Evolutionary conservation across 306 rosid species (phyloP).

Genomic region (Lagenaria siceraria): DNA sequence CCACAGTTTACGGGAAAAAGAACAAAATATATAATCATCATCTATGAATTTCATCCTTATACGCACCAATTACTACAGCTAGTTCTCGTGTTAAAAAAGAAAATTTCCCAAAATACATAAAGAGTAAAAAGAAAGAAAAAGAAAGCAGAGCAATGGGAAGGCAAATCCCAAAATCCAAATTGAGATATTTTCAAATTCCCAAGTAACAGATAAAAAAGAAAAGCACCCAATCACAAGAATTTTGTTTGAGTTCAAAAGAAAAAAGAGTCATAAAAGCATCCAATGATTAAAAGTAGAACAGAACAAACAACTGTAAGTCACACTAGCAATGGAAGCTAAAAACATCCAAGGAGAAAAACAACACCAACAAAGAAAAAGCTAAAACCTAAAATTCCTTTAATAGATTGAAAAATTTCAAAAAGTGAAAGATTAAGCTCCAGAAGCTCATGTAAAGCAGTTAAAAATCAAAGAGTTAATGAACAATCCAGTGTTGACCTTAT

Average conservation of each 20-base stretch:
- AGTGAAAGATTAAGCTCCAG: not conserved
- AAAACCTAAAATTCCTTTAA: slow-evolving; percentile 1
- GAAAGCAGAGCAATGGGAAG: not conserved
- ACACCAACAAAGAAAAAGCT: not conserved
- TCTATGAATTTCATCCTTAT: not conserved
- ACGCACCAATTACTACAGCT: not conserved
- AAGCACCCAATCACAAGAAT: slow-evolving; percentile 3
- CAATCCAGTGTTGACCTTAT: slow-evolving; percentile 41
- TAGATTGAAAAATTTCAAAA: slow-evolving; percentile 1
- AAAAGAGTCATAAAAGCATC: slow-evolving; percentile 3
- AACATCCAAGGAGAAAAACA: not conserved
- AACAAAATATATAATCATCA: not conserved
- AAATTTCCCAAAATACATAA: not conserved
- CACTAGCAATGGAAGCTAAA: not conserved
- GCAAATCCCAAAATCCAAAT: not conserved
- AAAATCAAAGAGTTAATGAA: not conserved
- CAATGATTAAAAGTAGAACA: slow-evolving; percentile 5
- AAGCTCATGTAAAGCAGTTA: not conserved
- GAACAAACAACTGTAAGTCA: not conserved
- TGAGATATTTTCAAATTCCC: not conserved
- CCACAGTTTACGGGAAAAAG: not conserved
- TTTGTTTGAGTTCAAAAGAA: not conserved
- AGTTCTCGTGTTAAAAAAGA: not conserved
- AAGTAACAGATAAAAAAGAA: not conserved
- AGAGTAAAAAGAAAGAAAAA: not conserved